Percentiles rank a stretch among this genome's conserved stretches.
Evolutionary conservation across 805 yeast genomes (phyloP).

Genomic region (Candida railenensis): DNA sequence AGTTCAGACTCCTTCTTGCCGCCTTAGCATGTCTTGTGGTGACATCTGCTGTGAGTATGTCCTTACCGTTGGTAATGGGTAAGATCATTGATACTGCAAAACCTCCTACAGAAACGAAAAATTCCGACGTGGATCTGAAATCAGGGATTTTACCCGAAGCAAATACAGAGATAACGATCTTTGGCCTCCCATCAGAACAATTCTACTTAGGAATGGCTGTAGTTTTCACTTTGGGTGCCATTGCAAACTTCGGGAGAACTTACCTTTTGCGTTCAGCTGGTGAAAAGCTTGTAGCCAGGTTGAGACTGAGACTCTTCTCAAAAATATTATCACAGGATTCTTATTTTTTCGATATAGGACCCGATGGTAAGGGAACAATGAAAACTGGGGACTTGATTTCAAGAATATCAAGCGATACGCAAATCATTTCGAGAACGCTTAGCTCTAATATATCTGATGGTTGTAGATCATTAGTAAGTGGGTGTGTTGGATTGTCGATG

Average conservation of each 20-base stretch:
- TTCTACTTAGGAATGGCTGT: constrained; percentile 64
- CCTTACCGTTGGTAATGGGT: constrained; percentile 82
- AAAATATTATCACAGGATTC: constrained; percentile 84
- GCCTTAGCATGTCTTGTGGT: constrained; percentile 66
- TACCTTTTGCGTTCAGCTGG: constrained; percentile 75
- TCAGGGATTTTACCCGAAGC: too few species aligned
- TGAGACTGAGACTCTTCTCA: constrained; percentile 73
- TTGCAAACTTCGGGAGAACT: constrained; percentile 81
- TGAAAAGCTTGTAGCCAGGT: constrained; percentile 80
- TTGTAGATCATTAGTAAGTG: constrained; percentile 77
- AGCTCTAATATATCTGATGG: constrained; percentile 93
- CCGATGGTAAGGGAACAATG: constrained; percentile 35
- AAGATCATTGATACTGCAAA: constrained; percentile 75
- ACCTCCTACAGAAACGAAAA: constrained; percentile 19
- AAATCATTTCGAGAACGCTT: constrained; percentile 79
- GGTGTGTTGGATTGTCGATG: constrained; percentile 85
- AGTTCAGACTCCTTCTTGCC: constrained; percentile 49
- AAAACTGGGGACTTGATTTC: constrained; percentile 89
- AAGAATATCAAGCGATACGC: constrained; percentile 83
- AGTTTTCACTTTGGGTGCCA: constrained; percentile 69
- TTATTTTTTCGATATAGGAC: constrained; percentile 81
- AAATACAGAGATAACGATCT: constrained; percentile 15
- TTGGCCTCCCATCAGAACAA: constrained; percentile 60
- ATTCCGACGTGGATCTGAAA: too few species aligned
- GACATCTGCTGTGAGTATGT: constrained; percentile 78